phyloP scores from a whole-genome alignment of 805 yeast species.

The Cyberlindnera maritima region DNA sequence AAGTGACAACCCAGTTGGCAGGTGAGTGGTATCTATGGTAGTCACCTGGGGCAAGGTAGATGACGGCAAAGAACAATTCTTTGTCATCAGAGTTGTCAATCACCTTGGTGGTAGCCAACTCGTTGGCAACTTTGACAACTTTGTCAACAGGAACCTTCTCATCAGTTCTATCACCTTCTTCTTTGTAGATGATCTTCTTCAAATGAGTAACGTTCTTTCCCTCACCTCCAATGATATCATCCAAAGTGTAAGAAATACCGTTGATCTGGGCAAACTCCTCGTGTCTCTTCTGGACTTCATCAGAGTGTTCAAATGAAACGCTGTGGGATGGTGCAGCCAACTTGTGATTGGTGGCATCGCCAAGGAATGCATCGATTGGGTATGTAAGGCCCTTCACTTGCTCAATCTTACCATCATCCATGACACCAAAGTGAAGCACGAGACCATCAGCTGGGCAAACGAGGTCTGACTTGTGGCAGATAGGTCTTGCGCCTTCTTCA shows the following conservation, averaged over 20 bases:
- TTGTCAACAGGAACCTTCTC: slow-evolving; percentile 31
- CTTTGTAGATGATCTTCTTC: slow-evolving; percentile 48
- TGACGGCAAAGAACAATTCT: slow-evolving; percentile 80
- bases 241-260: slow-evolving; percentile 69
- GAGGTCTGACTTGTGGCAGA: slow-evolving; percentile 58
- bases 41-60: slow-evolving; percentile 97
- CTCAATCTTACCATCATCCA: slow-evolving; percentile 83
- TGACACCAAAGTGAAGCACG: slow-evolving; percentile 78
- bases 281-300: slow-evolving; percentile 47
- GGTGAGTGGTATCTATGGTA: slow-evolving; percentile 98
- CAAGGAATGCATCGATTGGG: slow-evolving; percentile 83
- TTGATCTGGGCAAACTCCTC: slow-evolving; percentile 75
- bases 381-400: slow-evolving; percentile 97
- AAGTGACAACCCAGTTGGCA: slow-evolving; percentile 89
- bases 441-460: slow-evolving; percentile 95
- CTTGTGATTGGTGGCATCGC: slow-evolving; percentile 42
- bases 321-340: slow-evolving; percentile 56
- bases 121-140: slow-evolving; percentile 40
- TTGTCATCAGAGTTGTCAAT: slow-evolving; percentile 38
- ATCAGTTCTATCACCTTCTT: slow-evolving; percentile 65
- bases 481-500: slow-evolving; percentile 74
- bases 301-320: slow-evolving; percentile 42
- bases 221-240: slow-evolving; percentile 63
- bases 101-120: slow-evolving; percentile 19
- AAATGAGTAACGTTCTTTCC: slow-evolving; percentile 41